Evolutionary conservation across 2,329 filamentous ascomycete genomes (phyloP).

Genomic region (Colletotrichum simmondsii): DNA sequence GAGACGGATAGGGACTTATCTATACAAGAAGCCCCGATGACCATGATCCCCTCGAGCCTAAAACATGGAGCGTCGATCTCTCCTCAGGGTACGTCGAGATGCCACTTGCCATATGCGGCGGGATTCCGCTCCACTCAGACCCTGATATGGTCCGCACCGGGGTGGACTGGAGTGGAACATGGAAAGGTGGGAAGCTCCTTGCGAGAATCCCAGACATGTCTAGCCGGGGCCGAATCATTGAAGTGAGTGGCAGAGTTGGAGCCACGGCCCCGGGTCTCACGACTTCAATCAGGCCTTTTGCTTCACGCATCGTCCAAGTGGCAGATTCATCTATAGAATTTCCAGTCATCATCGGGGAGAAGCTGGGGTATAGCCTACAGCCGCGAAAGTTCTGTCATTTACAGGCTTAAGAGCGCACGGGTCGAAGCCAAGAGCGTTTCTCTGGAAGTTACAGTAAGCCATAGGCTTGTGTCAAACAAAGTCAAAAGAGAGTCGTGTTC

Average conservation of each 20-base stretch:
- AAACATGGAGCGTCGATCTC: constrained; percentile 24
- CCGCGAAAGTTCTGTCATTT: neutral
- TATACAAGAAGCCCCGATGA: neutral
- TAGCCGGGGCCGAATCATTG: neutral
- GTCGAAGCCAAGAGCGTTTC: neutral
- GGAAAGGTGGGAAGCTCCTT: constrained; percentile 5
- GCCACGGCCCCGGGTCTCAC: neutral
- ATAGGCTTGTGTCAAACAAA: constrained; percentile 4
- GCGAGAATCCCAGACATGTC: constrained; percentile 22
- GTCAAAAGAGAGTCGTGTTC: neutral
- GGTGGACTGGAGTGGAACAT: neutral
- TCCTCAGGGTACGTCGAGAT: neutral
- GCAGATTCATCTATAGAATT: neutral
- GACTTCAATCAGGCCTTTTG: constrained; percentile 4
- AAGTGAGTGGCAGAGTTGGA: neutral
- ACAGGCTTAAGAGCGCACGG: neutral
- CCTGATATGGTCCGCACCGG: neutral
- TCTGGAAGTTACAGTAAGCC: neutral
- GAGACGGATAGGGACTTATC: constrained; percentile 12
- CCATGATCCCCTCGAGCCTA: neutral
- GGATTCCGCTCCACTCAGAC: neutral
- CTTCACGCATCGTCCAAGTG: neutral
- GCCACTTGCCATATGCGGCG: neutral
- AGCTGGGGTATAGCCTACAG: neutral
- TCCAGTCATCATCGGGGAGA: neutral